Conservation (phyloP, 1,284 basidiomycete genomes). For the Salmacisia buchloeana region DNA sequence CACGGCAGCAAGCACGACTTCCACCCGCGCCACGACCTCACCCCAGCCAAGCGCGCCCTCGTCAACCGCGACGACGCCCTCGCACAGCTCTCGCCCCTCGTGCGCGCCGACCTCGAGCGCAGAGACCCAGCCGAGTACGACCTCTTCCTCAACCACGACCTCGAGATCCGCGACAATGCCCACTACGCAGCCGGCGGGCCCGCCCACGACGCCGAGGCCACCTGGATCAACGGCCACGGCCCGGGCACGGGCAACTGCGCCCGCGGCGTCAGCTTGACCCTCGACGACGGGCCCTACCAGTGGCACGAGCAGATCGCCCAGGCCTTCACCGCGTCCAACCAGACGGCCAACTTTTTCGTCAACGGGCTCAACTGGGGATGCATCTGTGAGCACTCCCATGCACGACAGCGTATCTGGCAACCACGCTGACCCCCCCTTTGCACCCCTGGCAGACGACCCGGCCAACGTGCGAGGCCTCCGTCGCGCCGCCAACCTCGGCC, state of each 20-base stretch:
- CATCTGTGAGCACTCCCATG: neutral
- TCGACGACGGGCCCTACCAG: constrained; percentile 7
- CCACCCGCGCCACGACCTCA: constrained; percentile 1
- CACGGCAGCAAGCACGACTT: neutral
- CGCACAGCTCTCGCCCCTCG: constrained; percentile 1
- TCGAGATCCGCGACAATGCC: neutral
- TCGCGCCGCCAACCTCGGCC: neutral
- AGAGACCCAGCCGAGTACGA: constrained; percentile 9
- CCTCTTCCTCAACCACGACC: neutral
- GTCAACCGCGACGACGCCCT: constrained; percentile 2
- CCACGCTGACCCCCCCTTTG: too few relatives aligned
- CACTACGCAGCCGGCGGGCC: constrained; percentile 6
- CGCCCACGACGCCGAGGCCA: constrained; percentile 7
- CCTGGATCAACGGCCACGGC: constrained; percentile 10
- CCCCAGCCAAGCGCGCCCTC: constrained; percentile 1
- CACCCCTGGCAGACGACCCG: too few relatives aligned
- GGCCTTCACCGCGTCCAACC: neutral
- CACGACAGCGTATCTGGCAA: too few relatives aligned
- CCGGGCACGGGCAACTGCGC: constrained; percentile 9
- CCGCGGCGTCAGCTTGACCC: neutral
- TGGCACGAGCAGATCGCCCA: constrained; percentile 8
- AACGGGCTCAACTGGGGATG: constrained; percentile 11
- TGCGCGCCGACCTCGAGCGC: neutral
- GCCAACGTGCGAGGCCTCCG: neutral
- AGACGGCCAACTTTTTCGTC: constrained; percentile 7